phyloP scores from a whole-genome alignment of 73 alveolate genomes.

The Paramecium sexaurelia region DNA sequence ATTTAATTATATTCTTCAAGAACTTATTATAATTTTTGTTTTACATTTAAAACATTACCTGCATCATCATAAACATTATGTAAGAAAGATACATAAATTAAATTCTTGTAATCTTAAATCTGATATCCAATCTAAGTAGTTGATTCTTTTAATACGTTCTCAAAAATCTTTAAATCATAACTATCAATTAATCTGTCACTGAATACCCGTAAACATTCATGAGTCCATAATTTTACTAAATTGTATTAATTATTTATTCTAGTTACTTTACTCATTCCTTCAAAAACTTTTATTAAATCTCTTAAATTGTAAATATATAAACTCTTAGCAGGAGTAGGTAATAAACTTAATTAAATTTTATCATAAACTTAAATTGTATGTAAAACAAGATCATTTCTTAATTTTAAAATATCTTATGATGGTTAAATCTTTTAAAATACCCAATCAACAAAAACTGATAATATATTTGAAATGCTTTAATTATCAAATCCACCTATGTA shows the following conservation, averaged over 20 bases:
- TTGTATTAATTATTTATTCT: constrained; percentile 67
- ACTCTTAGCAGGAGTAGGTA: constrained; percentile 96
- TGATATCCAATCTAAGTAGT: constrained; percentile 70
- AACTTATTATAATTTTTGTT: constrained; percentile 40
- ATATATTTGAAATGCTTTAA: constrained; percentile 27
- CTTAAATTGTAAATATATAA: constrained; percentile 86
- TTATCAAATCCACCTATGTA: constrained; percentile 74
- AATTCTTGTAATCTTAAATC: constrained; percentile 73
- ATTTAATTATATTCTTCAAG: constrained; percentile 78
- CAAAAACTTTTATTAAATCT: constrained; percentile 93
- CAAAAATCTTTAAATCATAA: constrained; percentile 73
- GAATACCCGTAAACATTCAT: constrained; percentile 94
- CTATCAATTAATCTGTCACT: constrained; percentile 82
- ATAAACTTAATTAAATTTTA: constrained; percentile 66
- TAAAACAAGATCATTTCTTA: constrained; percentile 10
- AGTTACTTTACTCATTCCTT: constrained; percentile 86
- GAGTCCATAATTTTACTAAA: constrained; percentile 91
- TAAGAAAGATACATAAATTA: constrained; percentile 61
- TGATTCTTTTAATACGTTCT: constrained; percentile 81
- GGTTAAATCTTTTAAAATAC: neutral
- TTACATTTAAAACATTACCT: constrained; percentile 55
- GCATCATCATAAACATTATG: constrained; percentile 64
- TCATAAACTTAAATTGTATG: constrained; percentile 45
- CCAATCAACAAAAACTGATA: constrained; percentile 55
- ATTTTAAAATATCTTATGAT: neutral